Conservation (phyloP, 768 basidiomycete genomes). For the Amylocystis lapponica region DNA sequence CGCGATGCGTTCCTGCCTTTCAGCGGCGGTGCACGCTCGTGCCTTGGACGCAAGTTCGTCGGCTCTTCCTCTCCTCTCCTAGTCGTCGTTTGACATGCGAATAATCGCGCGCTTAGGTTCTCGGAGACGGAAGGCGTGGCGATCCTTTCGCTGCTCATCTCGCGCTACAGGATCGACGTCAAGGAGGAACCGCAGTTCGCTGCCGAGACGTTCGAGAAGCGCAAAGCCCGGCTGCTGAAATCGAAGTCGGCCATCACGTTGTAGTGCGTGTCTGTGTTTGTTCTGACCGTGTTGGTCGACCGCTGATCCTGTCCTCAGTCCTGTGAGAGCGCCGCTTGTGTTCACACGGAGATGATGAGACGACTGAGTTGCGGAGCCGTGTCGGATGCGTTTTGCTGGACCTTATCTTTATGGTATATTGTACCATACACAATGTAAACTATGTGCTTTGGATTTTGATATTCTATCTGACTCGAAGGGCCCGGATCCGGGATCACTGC, state of each 20-base stretch:
- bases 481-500: too few relatives aligned
- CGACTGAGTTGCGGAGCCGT: too few relatives aligned
- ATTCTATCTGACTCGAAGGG: too few relatives aligned
- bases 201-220: conserved; percentile 41
- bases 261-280: conserved; percentile 14
- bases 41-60: conserved; percentile 37
- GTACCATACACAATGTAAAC: too few relatives aligned
- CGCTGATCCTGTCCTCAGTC: conserved; percentile 4
- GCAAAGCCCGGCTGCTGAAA: conserved; percentile 25
- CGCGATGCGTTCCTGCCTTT: conserved; percentile 53
- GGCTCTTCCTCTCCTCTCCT: neutral
- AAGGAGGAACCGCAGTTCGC: conserved; percentile 28
- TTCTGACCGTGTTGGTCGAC: neutral
- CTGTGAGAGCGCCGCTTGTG: conserved; percentile 15
- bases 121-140: conserved; percentile 47
- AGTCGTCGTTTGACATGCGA: neutral
- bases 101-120: conserved; percentile 26
- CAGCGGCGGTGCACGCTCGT: conserved; percentile 40
- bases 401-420: too few relatives aligned
- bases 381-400: too few relatives aligned
- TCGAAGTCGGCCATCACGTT: conserved; percentile 15
- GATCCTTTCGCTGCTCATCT: conserved; percentile 41
- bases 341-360: conserved; percentile 12
- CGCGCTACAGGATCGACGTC: conserved; percentile 39
- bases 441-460: too few relatives aligned